Conservation (phyloP, 1,284 basidiomycete species). For the Boletus mariae region DNA sequence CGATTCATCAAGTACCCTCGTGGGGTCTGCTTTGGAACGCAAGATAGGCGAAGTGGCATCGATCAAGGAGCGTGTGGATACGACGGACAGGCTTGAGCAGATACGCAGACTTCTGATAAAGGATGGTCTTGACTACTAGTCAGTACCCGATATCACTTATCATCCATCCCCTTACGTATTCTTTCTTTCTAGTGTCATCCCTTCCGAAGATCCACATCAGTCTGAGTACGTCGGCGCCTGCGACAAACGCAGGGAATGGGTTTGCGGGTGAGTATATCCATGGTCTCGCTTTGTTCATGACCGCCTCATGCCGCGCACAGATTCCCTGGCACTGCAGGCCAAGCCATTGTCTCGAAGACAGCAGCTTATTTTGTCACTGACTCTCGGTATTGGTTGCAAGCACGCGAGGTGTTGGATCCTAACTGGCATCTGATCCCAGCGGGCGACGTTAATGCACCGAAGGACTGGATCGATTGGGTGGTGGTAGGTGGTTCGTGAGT, state of each 20-base stretch:
- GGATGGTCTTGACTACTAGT: conserved; percentile 84
- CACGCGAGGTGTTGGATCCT: conserved; percentile 68
- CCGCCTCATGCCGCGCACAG: conserved; percentile 36
- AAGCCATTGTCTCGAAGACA: conserved; percentile 69
- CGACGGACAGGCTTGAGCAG: conserved; percentile 58
- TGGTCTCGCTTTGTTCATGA: neutral
- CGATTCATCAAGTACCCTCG: conserved; percentile 66
- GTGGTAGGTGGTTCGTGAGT: conserved; percentile 40
- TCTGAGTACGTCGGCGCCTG: conserved; percentile 83
- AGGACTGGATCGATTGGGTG: conserved; percentile 80
- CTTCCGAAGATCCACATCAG: conserved; percentile 84
- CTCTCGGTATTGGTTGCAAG: conserved; percentile 88
- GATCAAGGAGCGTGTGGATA: conserved; percentile 52
- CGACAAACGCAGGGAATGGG: conserved; percentile 81
- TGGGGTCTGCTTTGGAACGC: conserved; percentile 64
- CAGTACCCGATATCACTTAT: conserved; percentile 34
- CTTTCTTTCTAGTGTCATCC: conserved; percentile 52
- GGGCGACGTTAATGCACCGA: conserved; percentile 54
- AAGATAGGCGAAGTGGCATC: conserved; percentile 63
- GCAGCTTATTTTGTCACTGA: conserved; percentile 79
- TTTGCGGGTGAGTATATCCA: conserved; percentile 62
- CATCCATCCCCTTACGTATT: conserved; percentile 8
- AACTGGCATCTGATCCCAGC: conserved; percentile 78
- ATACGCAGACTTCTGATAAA: conserved; percentile 70
- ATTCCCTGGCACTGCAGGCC: conserved; percentile 84